Conservation (phyloP, 2,329 filamentous ascomycete species). For the Phaeosphaeria sp. region DNA sequence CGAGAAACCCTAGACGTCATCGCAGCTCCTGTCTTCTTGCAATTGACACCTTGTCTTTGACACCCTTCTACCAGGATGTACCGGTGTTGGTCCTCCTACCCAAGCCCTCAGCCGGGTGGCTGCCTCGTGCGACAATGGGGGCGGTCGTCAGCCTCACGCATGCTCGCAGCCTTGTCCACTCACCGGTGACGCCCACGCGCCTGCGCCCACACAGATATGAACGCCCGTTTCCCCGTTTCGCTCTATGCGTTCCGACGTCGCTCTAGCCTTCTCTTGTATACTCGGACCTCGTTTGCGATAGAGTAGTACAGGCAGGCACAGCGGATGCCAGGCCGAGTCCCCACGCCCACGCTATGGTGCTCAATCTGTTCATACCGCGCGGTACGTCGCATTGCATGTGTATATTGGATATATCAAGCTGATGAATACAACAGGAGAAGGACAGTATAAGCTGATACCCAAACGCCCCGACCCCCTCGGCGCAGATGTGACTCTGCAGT, state of each 20-base stretch:
- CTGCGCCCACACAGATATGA: conserved; percentile 10
- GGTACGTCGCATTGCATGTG: conserved; percentile 18
- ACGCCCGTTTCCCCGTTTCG: conserved; percentile 5
- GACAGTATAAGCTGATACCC: conserved; percentile 32
- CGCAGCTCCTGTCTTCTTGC: background rate
- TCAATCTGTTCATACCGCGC: conserved; percentile 37
- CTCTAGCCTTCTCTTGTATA: background rate
- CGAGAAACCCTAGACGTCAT: background rate
- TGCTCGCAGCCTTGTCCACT: conserved; percentile 13
- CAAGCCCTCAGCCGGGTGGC: background rate
- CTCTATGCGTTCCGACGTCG: background rate
- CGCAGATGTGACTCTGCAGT: conserved; percentile 38
- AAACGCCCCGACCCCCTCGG: conserved; percentile 34
- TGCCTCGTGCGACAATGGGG: conserved; percentile 1
- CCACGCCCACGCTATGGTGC: conserved; percentile 22
- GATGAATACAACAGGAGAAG: conserved; percentile 28
- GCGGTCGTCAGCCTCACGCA: conserved; percentile 18
- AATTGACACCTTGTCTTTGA: background rate
- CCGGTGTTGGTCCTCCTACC: background rate
- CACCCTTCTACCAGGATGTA: background rate
- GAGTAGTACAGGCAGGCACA: background rate
- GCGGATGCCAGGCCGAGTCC: background rate
- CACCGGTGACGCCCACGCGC: conserved; percentile 13
- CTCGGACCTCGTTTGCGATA: background rate
- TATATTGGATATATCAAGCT: background rate